These are phyloP conservation scores for Apiotrichum gamsii DNA, from an alignment of 1,284 basidiomycete genomes.

Conservation along the genomic window DNA sequence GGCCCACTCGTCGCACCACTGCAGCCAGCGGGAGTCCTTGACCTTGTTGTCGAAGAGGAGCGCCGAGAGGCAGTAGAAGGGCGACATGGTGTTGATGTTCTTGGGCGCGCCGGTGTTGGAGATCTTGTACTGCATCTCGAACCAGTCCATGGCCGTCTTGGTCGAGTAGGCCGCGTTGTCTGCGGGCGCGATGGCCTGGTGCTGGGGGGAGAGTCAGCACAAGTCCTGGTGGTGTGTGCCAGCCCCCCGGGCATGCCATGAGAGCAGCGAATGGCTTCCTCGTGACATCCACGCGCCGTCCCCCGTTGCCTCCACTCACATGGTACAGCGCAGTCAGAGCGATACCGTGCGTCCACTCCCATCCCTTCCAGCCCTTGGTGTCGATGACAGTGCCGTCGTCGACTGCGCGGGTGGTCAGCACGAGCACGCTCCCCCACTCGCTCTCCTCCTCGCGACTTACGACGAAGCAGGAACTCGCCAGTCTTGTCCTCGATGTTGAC, in stretches of 20 bases:
- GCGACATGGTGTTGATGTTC: slow-evolving; percentile 65
- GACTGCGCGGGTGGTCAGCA: slow-evolving; percentile 33
- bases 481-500: slow-evolving; percentile 59
- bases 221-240: too few species aligned
- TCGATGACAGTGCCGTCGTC: slow-evolving; percentile 58
- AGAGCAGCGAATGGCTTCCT: too few species aligned
- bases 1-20: slow-evolving; percentile 56
- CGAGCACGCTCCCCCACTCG: not conserved
- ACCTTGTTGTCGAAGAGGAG: slow-evolving; percentile 39
- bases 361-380: slow-evolving; percentile 60
- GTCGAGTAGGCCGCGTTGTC: slow-evolving; percentile 49
- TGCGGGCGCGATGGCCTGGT: slow-evolving; percentile 39
- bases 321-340: slow-evolving; percentile 24
- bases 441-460: slow-evolving; percentile 17
- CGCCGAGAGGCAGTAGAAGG: slow-evolving; percentile 56
- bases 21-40: slow-evolving; percentile 28
- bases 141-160: slow-evolving; percentile 56
- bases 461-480: slow-evolving; percentile 55
- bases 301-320: slow-evolving; percentile 5
- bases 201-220: slow-evolving; percentile 19
- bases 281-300: too few species aligned
- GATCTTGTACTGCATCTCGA: slow-evolving; percentile 54
- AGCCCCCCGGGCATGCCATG: too few species aligned
- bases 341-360: slow-evolving; percentile 63
- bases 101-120: slow-evolving; percentile 53